Evolutionary conservation across 371 early-diverging fungal species (phyloP).

Genomic region (Mucor velutinosus): DNA sequence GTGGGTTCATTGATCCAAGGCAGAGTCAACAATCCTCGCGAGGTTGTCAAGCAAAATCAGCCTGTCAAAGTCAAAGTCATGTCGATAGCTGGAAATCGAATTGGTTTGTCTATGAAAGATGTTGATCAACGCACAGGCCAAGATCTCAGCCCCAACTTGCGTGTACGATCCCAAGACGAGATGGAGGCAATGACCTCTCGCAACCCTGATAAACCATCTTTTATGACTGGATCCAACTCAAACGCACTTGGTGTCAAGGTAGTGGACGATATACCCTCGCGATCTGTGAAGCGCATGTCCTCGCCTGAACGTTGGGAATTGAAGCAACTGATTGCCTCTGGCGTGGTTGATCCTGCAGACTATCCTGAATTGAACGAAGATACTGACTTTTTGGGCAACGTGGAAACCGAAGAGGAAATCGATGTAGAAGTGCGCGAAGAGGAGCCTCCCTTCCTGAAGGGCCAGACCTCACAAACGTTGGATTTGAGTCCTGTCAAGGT

Average conservation of each 20-base stretch:
- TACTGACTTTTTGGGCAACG: conserved; percentile 58
- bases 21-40: conserved; percentile 79
- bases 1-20: conserved; percentile 70
- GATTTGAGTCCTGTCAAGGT: conserved; percentile 95
- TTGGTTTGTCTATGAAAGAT: conserved; percentile 92
- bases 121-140: conserved; percentile 91
- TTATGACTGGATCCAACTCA: conserved; percentile 26
- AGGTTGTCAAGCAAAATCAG: conserved; percentile 80
- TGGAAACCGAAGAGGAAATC: conserved; percentile 92
- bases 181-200: conserved; percentile 60
- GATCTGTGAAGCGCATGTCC: conserved; percentile 83
- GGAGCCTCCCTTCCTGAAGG: conserved; percentile 92
- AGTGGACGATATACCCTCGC: conserved; percentile 64
- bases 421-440: conserved; percentile 97
- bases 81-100: conserved; percentile 79
- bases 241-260: conserved; percentile 27
- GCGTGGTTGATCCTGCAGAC: conserved; percentile 85
- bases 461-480: conserved; percentile 85
- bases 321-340: conserved; percentile 95
- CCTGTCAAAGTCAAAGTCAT: conserved; percentile 91
- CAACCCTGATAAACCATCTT: conserved; percentile 69
- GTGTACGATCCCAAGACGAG: conserved; percentile 55
- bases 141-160: conserved; percentile 77
- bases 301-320: conserved; percentile 98
- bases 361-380: conserved; percentile 87